A percentile compares a stretch with the other conserved stretches of the same genome.
Conservation (phyloP, 2,329 filamentous ascomycete genomes). For the Calcarisporium arbuscula region DNA sequence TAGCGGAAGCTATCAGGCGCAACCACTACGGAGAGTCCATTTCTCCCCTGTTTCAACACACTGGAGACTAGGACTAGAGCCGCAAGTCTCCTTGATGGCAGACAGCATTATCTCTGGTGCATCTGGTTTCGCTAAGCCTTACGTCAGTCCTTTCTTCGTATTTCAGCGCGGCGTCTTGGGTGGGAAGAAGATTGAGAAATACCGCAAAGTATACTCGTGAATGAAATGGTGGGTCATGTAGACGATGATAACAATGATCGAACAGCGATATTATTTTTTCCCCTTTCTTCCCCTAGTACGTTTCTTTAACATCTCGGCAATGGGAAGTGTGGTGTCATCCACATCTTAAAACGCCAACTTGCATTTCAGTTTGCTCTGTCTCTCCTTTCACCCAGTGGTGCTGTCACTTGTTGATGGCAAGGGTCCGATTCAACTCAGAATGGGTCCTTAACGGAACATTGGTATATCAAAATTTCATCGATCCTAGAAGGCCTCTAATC, state of each 20-base stretch:
- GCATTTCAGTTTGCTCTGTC: background rate
- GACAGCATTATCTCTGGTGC: constrained; percentile 5
- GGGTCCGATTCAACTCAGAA: constrained; percentile 62
- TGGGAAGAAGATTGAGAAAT: too few species aligned
- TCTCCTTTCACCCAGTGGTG: constrained; percentile 54
- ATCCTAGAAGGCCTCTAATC: constrained; percentile 32
- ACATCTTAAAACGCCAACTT: background rate
- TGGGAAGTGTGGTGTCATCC: too few species aligned
- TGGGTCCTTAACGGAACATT: constrained; percentile 78
- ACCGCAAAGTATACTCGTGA: too few species aligned
- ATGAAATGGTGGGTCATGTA: constrained; percentile 19
- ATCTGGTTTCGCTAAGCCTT: constrained; percentile 4
- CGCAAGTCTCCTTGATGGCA: constrained; percentile 1
- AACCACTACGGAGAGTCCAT: constrained; percentile 95
- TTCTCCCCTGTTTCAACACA: constrained; percentile 62
- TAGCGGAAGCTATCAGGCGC: constrained; percentile 87
- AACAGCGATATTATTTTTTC: background rate
- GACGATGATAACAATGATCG: constrained; percentile 4
- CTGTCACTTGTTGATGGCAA: constrained; percentile 66
- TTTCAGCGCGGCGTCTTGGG: constrained; percentile 31
- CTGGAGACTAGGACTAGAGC: constrained; percentile 38
- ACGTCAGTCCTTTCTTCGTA: constrained; percentile 10
- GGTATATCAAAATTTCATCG: constrained; percentile 49
- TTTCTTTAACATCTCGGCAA: too few species aligned
- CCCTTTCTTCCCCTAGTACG: background rate